Evolutionary conservation across 768 basidiomycete genomes (phyloP).

Genomic region (Boletus pseudopeckii): DNA sequence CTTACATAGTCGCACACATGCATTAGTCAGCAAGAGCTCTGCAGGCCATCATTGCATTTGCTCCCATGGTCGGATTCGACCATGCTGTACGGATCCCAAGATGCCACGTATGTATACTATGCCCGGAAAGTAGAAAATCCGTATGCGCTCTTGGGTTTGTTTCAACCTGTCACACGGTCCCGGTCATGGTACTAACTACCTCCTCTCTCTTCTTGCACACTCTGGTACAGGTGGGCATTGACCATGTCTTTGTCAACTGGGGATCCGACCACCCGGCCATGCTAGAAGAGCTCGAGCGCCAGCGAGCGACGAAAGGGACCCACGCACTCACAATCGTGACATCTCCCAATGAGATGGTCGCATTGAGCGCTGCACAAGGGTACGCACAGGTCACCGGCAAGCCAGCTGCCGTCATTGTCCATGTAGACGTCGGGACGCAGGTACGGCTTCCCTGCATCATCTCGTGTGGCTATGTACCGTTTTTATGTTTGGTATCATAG

Average conservation of each 20-base stretch:
- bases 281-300: constrained; percentile 63
- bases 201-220: constrained; percentile 61
- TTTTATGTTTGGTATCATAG: constrained; percentile 28
- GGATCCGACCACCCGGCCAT: constrained; percentile 73
- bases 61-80: too few relatives aligned
- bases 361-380: constrained; percentile 67
- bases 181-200: constrained; percentile 46
- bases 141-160: neutral
- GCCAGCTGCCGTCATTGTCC: constrained; percentile 70
- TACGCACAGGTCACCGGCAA: constrained; percentile 63
- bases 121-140: neutral
- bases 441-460: constrained; percentile 25
- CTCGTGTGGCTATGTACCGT: neutral
- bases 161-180: neutral
- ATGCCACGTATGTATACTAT: neutral
- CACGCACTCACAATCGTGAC: constrained; percentile 55
- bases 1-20: too few relatives aligned
- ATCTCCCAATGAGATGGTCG: constrained; percentile 77
- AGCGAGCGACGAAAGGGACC: constrained; percentile 37
- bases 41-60: too few relatives aligned
- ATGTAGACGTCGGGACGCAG: constrained; percentile 72
- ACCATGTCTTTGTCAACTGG: constrained; percentile 73
- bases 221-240: constrained; percentile 55
- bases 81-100: neutral
- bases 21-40: too few relatives aligned